Evolutionary conservation across 1,284 basidiomycete species (phyloP).

Genomic region (Earliella scabrosa): DNA sequence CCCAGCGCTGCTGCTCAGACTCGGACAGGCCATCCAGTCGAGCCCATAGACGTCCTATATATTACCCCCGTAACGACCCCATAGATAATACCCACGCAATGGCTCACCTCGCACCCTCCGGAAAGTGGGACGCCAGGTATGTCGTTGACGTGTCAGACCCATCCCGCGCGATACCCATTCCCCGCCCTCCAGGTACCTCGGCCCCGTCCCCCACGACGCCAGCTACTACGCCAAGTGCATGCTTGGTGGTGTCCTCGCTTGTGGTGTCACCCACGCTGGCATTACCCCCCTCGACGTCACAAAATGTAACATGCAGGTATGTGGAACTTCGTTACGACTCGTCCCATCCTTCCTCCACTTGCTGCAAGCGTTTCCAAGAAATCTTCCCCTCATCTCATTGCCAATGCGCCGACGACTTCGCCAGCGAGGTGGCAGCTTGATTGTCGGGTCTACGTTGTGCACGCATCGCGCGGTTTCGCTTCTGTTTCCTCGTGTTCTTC

Average conservation of each 20-base stretch:
- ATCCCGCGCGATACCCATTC: conserved; percentile 4
- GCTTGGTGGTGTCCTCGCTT: conserved; percentile 92
- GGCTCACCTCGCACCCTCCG: conserved; percentile 40
- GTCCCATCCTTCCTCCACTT: neutral
- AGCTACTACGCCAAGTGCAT: conserved; percentile 80
- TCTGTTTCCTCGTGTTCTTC: too few relatives aligned
- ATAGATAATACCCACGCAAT: conserved; percentile 36
- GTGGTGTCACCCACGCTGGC: conserved; percentile 92
- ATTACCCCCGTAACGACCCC: conserved; percentile 24
- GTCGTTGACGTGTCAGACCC: conserved; percentile 18
- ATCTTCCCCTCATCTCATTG: too few relatives aligned
- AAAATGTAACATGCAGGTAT: conserved; percentile 98
- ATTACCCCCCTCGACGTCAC: conserved; percentile 94
- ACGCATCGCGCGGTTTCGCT: too few relatives aligned
- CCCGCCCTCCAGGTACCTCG: conserved; percentile 50
- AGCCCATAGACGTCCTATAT: conserved; percentile 25
- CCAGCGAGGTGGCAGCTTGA: too few relatives aligned
- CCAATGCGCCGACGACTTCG: too few relatives aligned
- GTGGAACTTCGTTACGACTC: conserved; percentile 38
- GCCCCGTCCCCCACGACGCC: conserved; percentile 74
- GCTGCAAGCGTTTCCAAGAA: too few relatives aligned
- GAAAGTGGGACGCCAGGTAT: conserved; percentile 77
- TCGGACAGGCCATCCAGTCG: conserved; percentile 39
- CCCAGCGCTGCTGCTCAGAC: conserved; percentile 27
- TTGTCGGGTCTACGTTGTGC: too few relatives aligned